Evolutionary conservation across 805 yeast species (phyloP), one percentile per base, ranked within the genome.

Genomic region (Saccharomycopsis microspora): DNA sequence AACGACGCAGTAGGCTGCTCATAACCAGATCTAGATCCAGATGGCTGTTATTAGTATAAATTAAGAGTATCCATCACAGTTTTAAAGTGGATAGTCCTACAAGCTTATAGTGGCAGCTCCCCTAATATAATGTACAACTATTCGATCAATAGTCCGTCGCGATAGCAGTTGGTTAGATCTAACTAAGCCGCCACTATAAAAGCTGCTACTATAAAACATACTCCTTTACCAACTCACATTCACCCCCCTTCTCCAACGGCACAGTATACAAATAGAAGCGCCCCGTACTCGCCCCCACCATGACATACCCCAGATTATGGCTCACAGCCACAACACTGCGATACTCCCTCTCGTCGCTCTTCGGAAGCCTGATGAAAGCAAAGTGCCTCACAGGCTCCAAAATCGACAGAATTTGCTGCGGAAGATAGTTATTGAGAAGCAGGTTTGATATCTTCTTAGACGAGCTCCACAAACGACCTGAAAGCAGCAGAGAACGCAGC

Each of bases 311-410:
- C 19, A 61, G 52, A 32, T 56, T 58, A 44, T 55, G 60, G 8
- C 60, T 61, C 6, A 67, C 54, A 3, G 64, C 65, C 4, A 65
- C 60, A 57, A 62, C 53, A 28, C 46, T 44, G 36, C 42, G 43
- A 29, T 41, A 44, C 30, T 39, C 33, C 39, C 27, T 35, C 19
- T 38, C 32, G 34, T 60, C 33, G 10, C 29, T 30, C 30, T 45
- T 47, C 3, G 64, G 59, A 33, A 78, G 63, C 54, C 72, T 77
- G 41, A 78, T 64, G 32, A 70, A 75, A 3, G 85, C 84, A 65
- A 75, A 80, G 52, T 80, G 82, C 45, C 86, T 60, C 19, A 79
- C 74, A 2, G 86, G 86, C 54, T 80, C 84, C 40, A 80, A 57
- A 4, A 80, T 77, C 1, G 82, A 74, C 8, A 79, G 70, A 42